Conservation (phyloP, 2,329 filamentous ascomycete species). For the Aspergillus sp. region DNA sequence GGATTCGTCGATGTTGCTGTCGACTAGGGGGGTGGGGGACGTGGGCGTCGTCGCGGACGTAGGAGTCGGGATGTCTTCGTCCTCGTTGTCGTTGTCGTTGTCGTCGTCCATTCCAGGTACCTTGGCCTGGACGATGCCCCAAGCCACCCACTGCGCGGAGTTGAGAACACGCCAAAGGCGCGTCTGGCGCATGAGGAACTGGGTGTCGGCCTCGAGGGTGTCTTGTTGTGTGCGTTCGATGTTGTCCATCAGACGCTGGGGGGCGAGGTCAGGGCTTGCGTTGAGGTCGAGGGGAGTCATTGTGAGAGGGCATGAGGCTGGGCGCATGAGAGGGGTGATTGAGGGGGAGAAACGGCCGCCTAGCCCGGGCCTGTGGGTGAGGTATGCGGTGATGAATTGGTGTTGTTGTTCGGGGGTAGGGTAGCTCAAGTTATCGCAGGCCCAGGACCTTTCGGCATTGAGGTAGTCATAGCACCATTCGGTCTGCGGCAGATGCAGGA, state of each 20-base stretch:
- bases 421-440: conserved; percentile 69
- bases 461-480: conserved; percentile 99
- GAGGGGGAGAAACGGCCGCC: conserved; percentile 25
- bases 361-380: conserved; percentile 70
- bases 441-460: conserved; percentile 63
- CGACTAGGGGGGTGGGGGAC: conserved; percentile 26
- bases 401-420: conserved; percentile 78
- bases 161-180: conserved; percentile 84
- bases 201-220: conserved; percentile 65
- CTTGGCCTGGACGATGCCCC: conserved; percentile 95
- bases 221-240: conserved; percentile 64
- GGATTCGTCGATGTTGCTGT: conserved; percentile 55
- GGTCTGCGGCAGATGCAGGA: conserved; percentile 45
- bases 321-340: conserved; percentile 48
- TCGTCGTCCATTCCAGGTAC: conserved; percentile 67
- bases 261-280: conserved; percentile 56
- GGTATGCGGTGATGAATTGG: conserved; percentile 82
- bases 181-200: conserved; percentile 73
- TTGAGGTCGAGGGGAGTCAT: conserved; percentile 77
- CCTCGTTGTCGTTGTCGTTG: not conserved
- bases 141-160: conserved; percentile 87
- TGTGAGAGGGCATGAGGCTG: conserved; percentile 50
- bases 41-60: conserved; percentile 1
- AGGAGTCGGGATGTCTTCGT: too few species aligned
- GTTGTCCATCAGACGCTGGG: conserved; percentile 49